Evolutionary conservation across 192 early-diverging fungal genomes (phyloP), one percentile per base, ranked within the genome.

Genomic region (Backusella macrospora): DNA sequence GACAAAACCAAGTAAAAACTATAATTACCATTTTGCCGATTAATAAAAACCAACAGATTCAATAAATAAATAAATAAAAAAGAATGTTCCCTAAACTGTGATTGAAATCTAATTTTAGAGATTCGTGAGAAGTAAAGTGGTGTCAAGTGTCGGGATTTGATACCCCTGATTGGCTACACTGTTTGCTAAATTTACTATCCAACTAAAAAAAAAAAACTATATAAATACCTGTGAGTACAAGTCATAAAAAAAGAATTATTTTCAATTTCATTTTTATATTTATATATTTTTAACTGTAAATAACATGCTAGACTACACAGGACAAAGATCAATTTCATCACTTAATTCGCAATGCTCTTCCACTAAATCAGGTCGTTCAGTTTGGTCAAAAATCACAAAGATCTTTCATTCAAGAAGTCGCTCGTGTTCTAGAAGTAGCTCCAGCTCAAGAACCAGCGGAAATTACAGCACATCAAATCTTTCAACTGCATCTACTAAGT

Each of bases 331-430:
- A 45, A 45, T 45, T 47, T 26, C 43, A 29, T 68, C 67, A 47
- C 52, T 59, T 26, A 23, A 59, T 59, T 68, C 67, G 26, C 21
- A 47, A 26, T 68, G 67, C 43, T 68, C 67, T 47, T 68, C 67
- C 18, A 68, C 4, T 16, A 68, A 47, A 47, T 68, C 67, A 46
- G 26, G 44, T 16, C 67, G 45, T 15, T 68, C 67, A 46, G 15
- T 68, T 13, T 68, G 67, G 67, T 46, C 42, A 47, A 68, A 68
- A 42, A 46, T 68, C 2, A 26, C 42, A 29, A 23, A 47, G 18
- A 29, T 68, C 43, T 47, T 68, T 37, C 67, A 68, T 43, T 16
- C 67, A 16, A 47, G 8, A 44, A 45, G 23, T 16, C 67, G 67
- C 6, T 21, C 38, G 16, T 47, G 26, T 0, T 26, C 39, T 47